Evolutionary conservation across 495 filamentous ascomycete species (phyloP).

Genomic region (Neurospora sp.): DNA sequence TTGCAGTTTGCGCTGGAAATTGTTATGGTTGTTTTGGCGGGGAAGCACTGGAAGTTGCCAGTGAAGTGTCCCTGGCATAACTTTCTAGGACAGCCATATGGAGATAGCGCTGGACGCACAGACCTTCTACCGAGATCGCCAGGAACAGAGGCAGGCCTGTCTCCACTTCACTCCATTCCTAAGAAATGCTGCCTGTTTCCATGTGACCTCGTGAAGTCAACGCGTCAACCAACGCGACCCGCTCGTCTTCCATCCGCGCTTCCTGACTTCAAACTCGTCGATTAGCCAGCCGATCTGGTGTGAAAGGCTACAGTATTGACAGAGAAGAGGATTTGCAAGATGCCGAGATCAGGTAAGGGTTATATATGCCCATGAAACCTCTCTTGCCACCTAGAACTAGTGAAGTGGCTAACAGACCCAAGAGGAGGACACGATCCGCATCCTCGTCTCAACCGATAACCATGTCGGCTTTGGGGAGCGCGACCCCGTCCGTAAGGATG

Average conservation of each 20-base stretch:
- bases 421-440: constrained; percentile 87
- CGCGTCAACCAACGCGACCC: neutral
- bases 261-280: neutral
- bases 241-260: neutral
- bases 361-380: neutral
- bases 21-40: neutral
- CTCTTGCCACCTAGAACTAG: neutral
- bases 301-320: neutral
- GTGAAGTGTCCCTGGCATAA: neutral
- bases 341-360: constrained; percentile 17
- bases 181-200: neutral
- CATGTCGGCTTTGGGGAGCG: constrained; percentile 96
- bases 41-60: neutral
- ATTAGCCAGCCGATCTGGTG: neutral
- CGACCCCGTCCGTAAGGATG: constrained; percentile 84
- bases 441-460: constrained; percentile 88
- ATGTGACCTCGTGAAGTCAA: neutral
- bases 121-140: neutral
- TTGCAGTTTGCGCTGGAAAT: neutral
- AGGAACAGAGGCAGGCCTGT: neutral
- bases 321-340: neutral
- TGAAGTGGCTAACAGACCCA: neutral
- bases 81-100: neutral
- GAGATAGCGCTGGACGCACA: neutral
- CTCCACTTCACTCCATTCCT: neutral